Conservation (phyloP, 2,329 filamentous ascomycete genomes). For the Fusarium guadeloupense region DNA sequence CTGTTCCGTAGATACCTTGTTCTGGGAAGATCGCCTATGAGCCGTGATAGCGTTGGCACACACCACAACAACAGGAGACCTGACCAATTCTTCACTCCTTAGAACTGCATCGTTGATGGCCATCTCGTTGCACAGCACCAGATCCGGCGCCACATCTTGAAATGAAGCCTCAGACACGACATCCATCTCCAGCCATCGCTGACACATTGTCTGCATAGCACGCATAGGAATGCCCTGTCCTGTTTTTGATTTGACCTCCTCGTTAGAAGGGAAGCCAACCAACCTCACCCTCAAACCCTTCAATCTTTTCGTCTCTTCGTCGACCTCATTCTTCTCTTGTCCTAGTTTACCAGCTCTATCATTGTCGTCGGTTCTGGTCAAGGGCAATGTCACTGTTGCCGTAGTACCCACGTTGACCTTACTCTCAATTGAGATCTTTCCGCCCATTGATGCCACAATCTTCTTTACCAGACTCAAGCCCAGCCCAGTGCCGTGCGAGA, state of each 20-base stretch:
- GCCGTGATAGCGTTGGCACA: conserved; percentile 48
- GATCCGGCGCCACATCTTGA: conserved; percentile 35
- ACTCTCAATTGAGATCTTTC: conserved; percentile 66
- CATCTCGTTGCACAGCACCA: conserved; percentile 40
- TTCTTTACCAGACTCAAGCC: conserved; percentile 71
- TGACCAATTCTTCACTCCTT: conserved; percentile 11
- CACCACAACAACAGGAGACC: conserved; percentile 45
- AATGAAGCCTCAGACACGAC: conserved; percentile 7
- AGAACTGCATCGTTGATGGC: conserved; percentile 10
- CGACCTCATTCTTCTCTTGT: conserved; percentile 41
- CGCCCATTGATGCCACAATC: conserved; percentile 68
- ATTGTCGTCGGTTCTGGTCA: conserved; percentile 21
- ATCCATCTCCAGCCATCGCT: conserved; percentile 37
- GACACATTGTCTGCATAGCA: conserved; percentile 30
- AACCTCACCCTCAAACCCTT: conserved; percentile 42
- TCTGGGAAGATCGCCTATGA: conserved; percentile 36
- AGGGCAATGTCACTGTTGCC: conserved; percentile 46
- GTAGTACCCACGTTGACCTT: conserved; percentile 49
- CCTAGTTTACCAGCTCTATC: background rate
- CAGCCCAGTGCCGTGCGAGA: conserved; percentile 69
- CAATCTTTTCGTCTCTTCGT: conserved; percentile 43
- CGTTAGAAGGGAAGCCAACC: conserved; percentile 19
- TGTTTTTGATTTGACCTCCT: conserved; percentile 1
- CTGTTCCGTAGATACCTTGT: conserved; percentile 21
- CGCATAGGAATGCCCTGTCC: conserved; percentile 17